Evolutionary conservation across 352 stramenopile genomes (phyloP).

Genomic region (Peronospora tabacina): DNA sequence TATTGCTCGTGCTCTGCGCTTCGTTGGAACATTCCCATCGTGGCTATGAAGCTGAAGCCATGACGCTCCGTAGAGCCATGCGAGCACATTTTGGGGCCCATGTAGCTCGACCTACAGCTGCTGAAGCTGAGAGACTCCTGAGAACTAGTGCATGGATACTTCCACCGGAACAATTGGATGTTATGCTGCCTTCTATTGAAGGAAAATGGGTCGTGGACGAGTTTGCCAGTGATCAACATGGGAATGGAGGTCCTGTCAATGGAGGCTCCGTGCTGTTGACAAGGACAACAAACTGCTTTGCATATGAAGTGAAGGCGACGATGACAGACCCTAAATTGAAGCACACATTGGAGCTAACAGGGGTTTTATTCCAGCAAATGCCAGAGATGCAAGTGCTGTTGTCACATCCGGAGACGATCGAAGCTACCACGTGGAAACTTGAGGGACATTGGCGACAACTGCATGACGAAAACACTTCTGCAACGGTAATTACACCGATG

Average conservation of each 20-base stretch:
- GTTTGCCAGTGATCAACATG: conserved; percentile 53
- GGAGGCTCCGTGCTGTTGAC: conserved; percentile 61
- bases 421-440: conserved; percentile 35
- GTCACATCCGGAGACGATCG: conserved; percentile 22
- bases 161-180: conserved; percentile 26
- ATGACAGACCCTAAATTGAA: conserved; percentile 35
- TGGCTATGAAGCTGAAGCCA: conserved; percentile 54
- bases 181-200: conserved; percentile 55
- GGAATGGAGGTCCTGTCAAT: conserved; percentile 34
- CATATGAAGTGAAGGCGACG: conserved; percentile 49
- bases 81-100: conserved; percentile 27
- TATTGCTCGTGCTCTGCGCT: conserved; percentile 35
- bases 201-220: conserved; percentile 79
- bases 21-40: conserved; percentile 59
- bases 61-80: conserved; percentile 36
- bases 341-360: conserved; percentile 52
- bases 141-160: conserved; percentile 60
- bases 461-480: conserved; percentile 24
- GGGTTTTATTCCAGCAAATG: conserved; percentile 46
- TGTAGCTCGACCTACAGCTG: conserved; percentile 33
- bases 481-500: conserved; percentile 15
- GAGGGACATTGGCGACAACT: conserved; percentile 79
- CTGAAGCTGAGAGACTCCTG: conserved; percentile 36
- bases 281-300: conserved; percentile 48
- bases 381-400: conserved; percentile 45